phyloP scores from a whole-genome alignment of 106 monocot genomes.

The Amphibolis antarctica region DNA sequence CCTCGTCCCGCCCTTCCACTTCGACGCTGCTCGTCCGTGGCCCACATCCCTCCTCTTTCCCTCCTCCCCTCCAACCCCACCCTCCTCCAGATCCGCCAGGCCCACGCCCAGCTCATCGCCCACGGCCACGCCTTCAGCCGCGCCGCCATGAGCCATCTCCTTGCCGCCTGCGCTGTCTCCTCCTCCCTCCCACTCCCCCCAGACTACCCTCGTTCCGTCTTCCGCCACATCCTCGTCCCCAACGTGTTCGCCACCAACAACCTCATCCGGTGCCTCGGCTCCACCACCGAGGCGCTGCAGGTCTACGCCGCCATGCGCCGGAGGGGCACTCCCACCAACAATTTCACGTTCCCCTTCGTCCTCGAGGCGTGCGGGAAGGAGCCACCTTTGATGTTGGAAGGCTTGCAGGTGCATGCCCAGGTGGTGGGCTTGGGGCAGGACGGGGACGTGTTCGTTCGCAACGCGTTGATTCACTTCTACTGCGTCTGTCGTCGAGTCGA shows the following conservation, averaged over 20 bases:
- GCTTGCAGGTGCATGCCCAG: conserved; percentile 42
- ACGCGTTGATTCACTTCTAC: conserved; percentile 49
- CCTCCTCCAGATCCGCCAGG: conserved; percentile 35
- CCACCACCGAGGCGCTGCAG: conserved; percentile 14
- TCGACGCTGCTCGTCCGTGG: conserved; percentile 1
- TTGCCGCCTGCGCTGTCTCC: conserved; percentile 29
- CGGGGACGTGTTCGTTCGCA: conserved; percentile 35
- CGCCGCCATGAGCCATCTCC: conserved; percentile 37
- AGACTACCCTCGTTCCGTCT: conserved; percentile 32
- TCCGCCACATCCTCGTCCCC: conserved; percentile 29
- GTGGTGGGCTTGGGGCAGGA: conserved; percentile 29
- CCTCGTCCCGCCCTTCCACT: no score
- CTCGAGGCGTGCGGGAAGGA: conserved; percentile 31
- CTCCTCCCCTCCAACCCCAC: conserved; percentile 24
- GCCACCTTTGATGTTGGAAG: conserved; percentile 8
- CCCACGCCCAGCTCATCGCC: conserved; percentile 44
- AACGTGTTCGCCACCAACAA: conserved; percentile 51
- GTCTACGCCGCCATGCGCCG: conserved; percentile 29
- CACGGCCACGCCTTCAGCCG: conserved; percentile 31
- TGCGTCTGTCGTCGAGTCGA: conserved; percentile 12
- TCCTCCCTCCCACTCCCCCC: conserved; percentile 2
- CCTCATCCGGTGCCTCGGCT: conserved; percentile 49
- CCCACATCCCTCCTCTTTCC: conserved; percentile 20
- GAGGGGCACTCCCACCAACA: conserved; percentile 34
- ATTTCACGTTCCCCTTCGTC: conserved; percentile 56